phyloP scores from a whole-genome alignment of 225 moss, liverwort and hornwort species.

The Physcomitrellopsis africana region DNA sequence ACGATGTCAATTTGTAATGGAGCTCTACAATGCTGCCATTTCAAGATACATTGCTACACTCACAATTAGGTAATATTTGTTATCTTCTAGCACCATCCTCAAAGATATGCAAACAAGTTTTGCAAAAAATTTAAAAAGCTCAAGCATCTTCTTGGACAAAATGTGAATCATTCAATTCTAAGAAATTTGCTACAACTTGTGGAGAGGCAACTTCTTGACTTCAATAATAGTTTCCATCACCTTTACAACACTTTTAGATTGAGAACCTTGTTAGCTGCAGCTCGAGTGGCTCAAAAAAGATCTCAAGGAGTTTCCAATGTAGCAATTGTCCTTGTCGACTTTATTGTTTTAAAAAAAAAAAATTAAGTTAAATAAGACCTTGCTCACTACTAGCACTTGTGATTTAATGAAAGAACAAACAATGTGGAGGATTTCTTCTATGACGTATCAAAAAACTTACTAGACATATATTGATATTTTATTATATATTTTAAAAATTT shows the following conservation, averaged over 20 bases:
- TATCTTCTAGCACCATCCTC: conserved; percentile 34
- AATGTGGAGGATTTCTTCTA: conserved; percentile 37
- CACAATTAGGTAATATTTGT: too few species aligned
- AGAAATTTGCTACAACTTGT: conserved; percentile 26
- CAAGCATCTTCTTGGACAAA: conserved; percentile 18
- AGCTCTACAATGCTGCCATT: too few species aligned
- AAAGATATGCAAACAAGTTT: conserved; percentile 27
- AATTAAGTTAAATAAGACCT: conserved; percentile 22
- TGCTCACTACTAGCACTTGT: conserved; percentile 24
- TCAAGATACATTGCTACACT: too few species aligned
- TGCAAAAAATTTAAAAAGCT: conserved; percentile 25
- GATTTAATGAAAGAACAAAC: conserved; percentile 33
- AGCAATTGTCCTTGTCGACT: conserved; percentile 31
- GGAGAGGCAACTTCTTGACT: conserved; percentile 30
- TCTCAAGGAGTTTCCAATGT: conserved; percentile 27
- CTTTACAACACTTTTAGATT: conserved; percentile 34
- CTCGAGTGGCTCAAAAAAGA: conserved; percentile 7
- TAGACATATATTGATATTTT: too few species aligned
- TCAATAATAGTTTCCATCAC: conserved; percentile 36
- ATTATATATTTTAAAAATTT: too few species aligned
- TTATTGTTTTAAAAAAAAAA: conserved; percentile 27
- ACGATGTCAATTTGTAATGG: too few species aligned
- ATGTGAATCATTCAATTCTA: conserved; percentile 7
- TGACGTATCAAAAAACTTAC: conserved; percentile 29
- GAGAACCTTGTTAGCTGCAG: conserved; percentile 30